Evolutionary conservation across 129 eudicot genomes (phyloP).

Genomic region (Flaveria sonorensis): DNA sequence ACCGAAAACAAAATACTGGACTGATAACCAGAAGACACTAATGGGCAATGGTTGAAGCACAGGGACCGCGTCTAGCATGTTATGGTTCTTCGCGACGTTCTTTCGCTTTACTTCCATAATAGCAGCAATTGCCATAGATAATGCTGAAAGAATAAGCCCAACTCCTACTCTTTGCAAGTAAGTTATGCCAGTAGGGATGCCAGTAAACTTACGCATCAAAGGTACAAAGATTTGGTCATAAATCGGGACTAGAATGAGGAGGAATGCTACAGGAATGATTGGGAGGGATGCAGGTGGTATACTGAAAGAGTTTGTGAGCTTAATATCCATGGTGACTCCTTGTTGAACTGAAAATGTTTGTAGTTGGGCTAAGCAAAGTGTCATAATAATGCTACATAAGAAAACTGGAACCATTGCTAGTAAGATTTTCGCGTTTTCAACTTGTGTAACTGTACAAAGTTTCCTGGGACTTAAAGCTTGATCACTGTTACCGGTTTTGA

Average conservation of each 20-base stretch:
- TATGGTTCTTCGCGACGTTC: constrained; percentile 41
- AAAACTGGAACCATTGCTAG: constrained; percentile 60
- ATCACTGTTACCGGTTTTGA: constrained; percentile 22
- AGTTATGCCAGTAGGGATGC: constrained; percentile 63
- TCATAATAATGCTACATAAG: constrained; percentile 54
- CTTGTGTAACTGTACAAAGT: constrained; percentile 76
- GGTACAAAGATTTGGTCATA: constrained; percentile 60
- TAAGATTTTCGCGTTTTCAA: constrained; percentile 66
- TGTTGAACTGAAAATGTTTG: constrained; percentile 29
- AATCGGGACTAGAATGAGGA: constrained; percentile 46
- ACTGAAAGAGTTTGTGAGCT: constrained; percentile 45
- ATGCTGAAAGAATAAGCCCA: constrained; percentile 55
- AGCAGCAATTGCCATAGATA: constrained; percentile 70
- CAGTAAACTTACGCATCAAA: constrained; percentile 44
- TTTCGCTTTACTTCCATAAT: constrained; percentile 61
- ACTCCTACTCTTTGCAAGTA: constrained; percentile 67
- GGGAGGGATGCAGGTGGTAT: constrained; percentile 72
- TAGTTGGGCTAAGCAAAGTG: constrained; percentile 63
- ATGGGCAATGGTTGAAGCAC: constrained; percentile 53
- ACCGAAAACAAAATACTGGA: constrained; percentile 61
- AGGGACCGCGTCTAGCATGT: constrained; percentile 64
- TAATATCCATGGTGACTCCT: constrained; percentile 63
- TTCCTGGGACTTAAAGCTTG: constrained; percentile 52
- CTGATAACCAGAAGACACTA: constrained; percentile 57
- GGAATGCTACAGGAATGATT: constrained; percentile 50